Evolutionary conservation across 202 grass and related monocot species (phyloP).

Genomic region (Setaria viridis): DNA sequence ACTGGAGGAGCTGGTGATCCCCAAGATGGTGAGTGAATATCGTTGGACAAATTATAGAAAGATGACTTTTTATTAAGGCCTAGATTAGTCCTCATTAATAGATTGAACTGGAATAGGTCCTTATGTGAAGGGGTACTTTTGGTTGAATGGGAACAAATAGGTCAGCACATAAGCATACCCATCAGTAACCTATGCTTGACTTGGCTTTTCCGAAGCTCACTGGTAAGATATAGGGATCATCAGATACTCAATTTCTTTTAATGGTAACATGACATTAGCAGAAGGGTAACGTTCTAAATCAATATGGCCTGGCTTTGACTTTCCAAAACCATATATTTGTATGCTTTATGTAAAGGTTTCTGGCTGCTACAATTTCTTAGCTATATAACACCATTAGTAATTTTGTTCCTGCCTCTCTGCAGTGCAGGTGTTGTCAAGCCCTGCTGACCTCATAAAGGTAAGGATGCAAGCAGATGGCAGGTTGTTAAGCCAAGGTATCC

Average conservation of each 20-base stretch:
- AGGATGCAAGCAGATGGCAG: slow-evolving; percentile 88
- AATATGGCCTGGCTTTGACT: slow-evolving; percentile 4
- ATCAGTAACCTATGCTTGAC: neutral
- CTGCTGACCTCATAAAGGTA: slow-evolving; percentile 86
- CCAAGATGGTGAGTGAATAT: neutral
- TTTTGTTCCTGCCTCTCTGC: slow-evolving; percentile 18
- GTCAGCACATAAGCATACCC: neutral
- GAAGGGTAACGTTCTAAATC: neutral
- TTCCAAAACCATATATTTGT: neutral
- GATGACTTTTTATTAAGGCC: neutral
- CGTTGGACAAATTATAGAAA: neutral
- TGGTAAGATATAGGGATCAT: neutral
- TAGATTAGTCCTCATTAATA: neutral
- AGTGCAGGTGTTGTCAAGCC: slow-evolving; percentile 79
- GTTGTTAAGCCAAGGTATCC: slow-evolving; percentile 53
- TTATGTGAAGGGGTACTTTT: neutral
- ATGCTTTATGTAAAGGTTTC: slow-evolving; percentile 14
- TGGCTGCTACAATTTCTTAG: slow-evolving; percentile 13
- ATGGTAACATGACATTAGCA: neutral
- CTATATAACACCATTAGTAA: slow-evolving; percentile 29
- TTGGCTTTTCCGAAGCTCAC: neutral
- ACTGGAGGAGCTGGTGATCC: neutral
- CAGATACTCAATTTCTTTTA: neutral
- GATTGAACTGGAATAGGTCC: neutral
- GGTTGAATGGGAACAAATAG: neutral